phyloP scores from a whole-genome alignment of 495 filamentous ascomycete species.

The Polyplosphaeria fusca region DNA sequence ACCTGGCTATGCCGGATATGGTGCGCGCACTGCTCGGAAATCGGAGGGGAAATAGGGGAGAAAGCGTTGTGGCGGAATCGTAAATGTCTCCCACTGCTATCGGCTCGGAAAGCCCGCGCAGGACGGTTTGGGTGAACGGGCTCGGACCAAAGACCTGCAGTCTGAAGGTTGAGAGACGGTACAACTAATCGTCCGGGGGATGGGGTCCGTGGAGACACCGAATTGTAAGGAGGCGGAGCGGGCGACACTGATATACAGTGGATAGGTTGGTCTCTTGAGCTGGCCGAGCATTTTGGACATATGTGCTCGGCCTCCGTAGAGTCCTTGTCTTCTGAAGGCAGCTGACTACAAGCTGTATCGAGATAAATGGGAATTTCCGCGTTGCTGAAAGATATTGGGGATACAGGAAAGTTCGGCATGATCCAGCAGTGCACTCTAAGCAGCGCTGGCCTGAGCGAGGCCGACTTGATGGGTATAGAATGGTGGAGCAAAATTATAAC shows the following conservation, averaged over 20 bases:
- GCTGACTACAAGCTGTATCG: not conserved
- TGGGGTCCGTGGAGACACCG: constrained; percentile 1
- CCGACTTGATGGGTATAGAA: not conserved
- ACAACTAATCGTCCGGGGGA: constrained; percentile 6
- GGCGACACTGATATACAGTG: constrained; percentile 12
- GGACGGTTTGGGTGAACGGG: constrained; percentile 6
- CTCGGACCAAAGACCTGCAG: constrained; percentile 2
- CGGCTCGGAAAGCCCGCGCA: constrained; percentile 2
- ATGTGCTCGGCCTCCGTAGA: constrained; percentile 8
- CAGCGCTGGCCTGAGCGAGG: not conserved
- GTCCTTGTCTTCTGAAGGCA: not conserved
- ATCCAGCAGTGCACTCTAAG: not conserved
- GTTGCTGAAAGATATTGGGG: constrained; percentile 10
- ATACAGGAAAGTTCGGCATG: constrained; percentile 12
- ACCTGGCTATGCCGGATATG: constrained; percentile 4
- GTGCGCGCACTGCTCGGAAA: not conserved
- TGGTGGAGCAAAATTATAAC: not conserved
- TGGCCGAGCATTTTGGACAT: constrained; percentile 7
- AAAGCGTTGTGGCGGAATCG: constrained; percentile 17
- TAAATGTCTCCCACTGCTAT: constrained; percentile 6
- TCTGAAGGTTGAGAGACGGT: constrained; percentile 13
- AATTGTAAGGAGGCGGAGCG: constrained; percentile 9
- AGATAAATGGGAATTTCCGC: constrained; percentile 12
- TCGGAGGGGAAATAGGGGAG: constrained; percentile 10
- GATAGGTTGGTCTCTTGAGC: constrained; percentile 15